Evolutionary conservation across 306 rosid genomes (phyloP).

Genomic region (Lagenaria siceraria): DNA sequence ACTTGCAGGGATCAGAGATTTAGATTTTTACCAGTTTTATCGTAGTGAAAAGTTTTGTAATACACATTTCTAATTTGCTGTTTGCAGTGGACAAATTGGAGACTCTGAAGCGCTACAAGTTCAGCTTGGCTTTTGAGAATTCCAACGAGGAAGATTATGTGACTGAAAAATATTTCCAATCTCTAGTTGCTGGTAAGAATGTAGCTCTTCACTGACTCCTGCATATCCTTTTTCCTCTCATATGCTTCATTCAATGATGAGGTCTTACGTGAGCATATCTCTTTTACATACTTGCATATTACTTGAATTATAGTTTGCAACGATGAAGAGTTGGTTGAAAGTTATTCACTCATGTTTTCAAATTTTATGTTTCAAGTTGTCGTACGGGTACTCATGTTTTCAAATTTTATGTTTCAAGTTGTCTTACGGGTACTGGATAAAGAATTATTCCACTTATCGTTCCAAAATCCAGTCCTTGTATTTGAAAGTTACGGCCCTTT

Average conservation of each 20-base stretch:
- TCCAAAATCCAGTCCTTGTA: not conserved
- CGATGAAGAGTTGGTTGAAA: not conserved
- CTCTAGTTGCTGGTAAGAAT: constrained; percentile 90
- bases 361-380: not conserved
- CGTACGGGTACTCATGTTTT: not conserved
- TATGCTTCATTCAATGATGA: not conserved
- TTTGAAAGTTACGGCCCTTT: not conserved
- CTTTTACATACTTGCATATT: not conserved
- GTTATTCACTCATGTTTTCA: not conserved
- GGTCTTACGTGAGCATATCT: not conserved
- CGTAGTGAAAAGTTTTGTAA: not conserved
- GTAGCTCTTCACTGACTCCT: not conserved
- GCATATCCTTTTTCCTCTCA: not conserved
- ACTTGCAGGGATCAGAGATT: not conserved
- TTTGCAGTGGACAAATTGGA: constrained; percentile 74
- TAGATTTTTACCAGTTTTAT: not conserved
- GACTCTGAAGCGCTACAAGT: constrained; percentile 74
- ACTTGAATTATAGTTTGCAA: not conserved
- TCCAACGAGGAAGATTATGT: constrained; percentile 99
- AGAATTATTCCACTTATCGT: not conserved
- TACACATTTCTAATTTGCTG: not conserved
- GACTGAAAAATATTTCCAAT: constrained; percentile 94
- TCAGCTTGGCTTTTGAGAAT: constrained; percentile 96
- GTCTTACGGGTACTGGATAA: not conserved
- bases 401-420: not conserved